Evolutionary conservation across 1,139 yeast species (phyloP).

Genomic region (Saccharomyces hybrid): DNA sequence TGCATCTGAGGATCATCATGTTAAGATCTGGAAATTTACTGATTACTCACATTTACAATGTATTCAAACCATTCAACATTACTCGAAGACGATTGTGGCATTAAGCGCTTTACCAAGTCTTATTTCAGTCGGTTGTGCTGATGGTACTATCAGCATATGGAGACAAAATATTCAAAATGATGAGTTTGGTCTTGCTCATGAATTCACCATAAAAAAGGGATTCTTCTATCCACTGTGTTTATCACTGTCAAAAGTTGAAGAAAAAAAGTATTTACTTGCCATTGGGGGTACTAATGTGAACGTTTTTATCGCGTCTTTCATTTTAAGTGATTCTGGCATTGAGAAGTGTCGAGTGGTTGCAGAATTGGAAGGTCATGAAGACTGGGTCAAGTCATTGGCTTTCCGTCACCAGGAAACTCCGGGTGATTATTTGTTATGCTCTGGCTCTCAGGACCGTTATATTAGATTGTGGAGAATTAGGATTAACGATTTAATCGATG

Average conservation of each 20-base stretch:
- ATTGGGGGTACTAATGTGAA: conserved; percentile 72
- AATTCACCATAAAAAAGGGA: conserved; percentile 36
- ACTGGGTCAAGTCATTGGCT: conserved; percentile 76
- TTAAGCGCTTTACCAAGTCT: conserved; percentile 32
- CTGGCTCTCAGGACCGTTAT: conserved; percentile 86
- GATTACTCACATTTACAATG: conserved; percentile 19
- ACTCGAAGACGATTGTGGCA: conserved; percentile 46
- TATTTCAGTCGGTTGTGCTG: conserved; percentile 59
- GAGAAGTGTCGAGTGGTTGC: conserved; percentile 39
- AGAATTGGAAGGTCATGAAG: conserved; percentile 77
- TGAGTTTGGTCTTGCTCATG: conserved; percentile 31
- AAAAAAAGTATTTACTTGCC: conserved; percentile 47
- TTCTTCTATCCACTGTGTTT: conserved; percentile 63
- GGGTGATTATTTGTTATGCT: conserved; percentile 58
- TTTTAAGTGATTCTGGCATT: conserved; percentile 18
- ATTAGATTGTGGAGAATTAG: conserved; percentile 78
- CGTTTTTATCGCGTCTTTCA: conserved; percentile 50
- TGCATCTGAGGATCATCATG: conserved; percentile 55
- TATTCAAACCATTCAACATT: conserved; percentile 36
- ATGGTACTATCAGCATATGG: conserved; percentile 55
- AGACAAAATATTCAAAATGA: conserved; percentile 12
- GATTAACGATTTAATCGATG: conserved; percentile 50
- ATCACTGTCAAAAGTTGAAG: conserved; percentile 42
- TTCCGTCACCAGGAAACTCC: conserved; percentile 43
- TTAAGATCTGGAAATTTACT: conserved; percentile 52